Evolutionary conservation across 2,329 filamentous ascomycete genomes (phyloP).

Genomic region (Dendryphion nanum): DNA sequence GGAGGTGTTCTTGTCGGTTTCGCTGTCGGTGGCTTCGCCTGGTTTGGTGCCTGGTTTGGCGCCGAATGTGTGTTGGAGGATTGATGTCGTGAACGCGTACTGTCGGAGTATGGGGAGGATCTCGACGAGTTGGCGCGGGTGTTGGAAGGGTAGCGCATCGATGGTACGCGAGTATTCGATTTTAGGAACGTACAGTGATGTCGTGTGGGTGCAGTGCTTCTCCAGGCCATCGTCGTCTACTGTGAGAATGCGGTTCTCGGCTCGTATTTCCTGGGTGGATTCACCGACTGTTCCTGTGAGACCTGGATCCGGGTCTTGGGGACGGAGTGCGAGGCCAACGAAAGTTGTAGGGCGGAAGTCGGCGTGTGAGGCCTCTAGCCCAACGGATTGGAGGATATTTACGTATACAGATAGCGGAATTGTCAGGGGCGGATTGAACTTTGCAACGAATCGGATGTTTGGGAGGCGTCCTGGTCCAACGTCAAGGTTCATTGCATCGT

Average conservation of each 20-base stretch:
- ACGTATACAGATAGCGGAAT: constrained; percentile 65
- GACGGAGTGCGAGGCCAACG: constrained; percentile 51
- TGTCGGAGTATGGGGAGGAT: constrained; percentile 72
- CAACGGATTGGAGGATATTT: constrained; percentile 60
- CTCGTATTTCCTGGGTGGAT: constrained; percentile 52
- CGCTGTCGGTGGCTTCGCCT: constrained; percentile 8
- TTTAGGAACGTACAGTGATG: constrained; percentile 69
- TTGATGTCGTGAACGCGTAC: constrained; percentile 66
- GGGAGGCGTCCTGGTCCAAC: constrained; percentile 59
- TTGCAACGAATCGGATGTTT: constrained; percentile 71
- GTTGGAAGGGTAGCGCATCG: constrained; percentile 69
- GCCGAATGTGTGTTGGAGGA: constrained; percentile 62
- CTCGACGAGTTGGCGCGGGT: constrained; percentile 72
- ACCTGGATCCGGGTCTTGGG: constrained; percentile 51
- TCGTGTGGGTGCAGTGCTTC: constrained; percentile 43
- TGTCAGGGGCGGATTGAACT: constrained; percentile 71
- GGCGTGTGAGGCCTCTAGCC: constrained; percentile 53
- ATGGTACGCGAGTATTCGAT: constrained; percentile 68
- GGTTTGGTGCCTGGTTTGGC: constrained; percentile 25
- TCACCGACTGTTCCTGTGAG: constrained; percentile 44
- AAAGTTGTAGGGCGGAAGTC: constrained; percentile 52
- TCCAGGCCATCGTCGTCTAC: constrained; percentile 19
- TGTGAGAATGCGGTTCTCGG: constrained; percentile 49
- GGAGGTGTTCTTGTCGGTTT: constrained; percentile 5
- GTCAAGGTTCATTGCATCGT: constrained; percentile 55